phyloP scores from a whole-genome alignment of 2,329 filamentous ascomycete genomes.

The Chaetomium strumarium region DNA sequence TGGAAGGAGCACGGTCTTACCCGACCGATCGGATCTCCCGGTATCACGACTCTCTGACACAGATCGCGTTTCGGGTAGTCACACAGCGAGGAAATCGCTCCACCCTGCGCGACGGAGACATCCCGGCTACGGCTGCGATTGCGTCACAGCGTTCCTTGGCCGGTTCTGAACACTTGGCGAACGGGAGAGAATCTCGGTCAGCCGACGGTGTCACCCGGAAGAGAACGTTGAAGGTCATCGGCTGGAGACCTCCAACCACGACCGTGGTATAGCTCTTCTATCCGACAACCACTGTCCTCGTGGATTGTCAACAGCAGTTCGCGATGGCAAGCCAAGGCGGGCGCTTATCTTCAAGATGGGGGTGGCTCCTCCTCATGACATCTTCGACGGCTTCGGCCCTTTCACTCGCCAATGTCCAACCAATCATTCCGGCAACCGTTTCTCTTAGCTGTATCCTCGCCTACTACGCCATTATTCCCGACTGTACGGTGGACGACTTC shows the following conservation, averaged over 20 bases:
- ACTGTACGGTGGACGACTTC: slow-evolving; percentile 36
- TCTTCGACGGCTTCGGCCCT: slow-evolving; percentile 27
- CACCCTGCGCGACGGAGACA: slow-evolving; percentile 3
- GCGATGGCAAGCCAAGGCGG: slow-evolving; percentile 13
- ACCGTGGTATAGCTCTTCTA: background rate
- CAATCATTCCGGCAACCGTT: slow-evolving; percentile 33
- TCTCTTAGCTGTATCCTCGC: slow-evolving; percentile 36
- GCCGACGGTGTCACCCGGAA: slow-evolving; percentile 2
- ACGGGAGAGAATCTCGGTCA: background rate
- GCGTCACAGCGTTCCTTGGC: background rate
- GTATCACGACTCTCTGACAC: slow-evolving; percentile 14
- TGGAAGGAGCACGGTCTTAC: background rate
- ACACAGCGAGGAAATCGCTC: slow-evolving; percentile 6
- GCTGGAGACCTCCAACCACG: background rate
- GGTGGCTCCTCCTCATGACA: slow-evolving; percentile 16
- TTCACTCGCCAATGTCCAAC: slow-evolving; percentile 37
- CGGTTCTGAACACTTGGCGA: background rate
- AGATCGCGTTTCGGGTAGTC: slow-evolving; percentile 17
- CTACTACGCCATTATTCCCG: slow-evolving; percentile 37
- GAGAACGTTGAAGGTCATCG: background rate
- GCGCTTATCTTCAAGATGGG: slow-evolving; percentile 5
- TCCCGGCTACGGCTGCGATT: background rate
- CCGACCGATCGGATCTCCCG: slow-evolving; percentile 19
- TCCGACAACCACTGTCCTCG: background rate
- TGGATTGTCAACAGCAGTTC: background rate